Evolutionary conservation across 2,329 filamentous ascomycete genomes (phyloP).

Genomic region (Trichophyton simii): DNA sequence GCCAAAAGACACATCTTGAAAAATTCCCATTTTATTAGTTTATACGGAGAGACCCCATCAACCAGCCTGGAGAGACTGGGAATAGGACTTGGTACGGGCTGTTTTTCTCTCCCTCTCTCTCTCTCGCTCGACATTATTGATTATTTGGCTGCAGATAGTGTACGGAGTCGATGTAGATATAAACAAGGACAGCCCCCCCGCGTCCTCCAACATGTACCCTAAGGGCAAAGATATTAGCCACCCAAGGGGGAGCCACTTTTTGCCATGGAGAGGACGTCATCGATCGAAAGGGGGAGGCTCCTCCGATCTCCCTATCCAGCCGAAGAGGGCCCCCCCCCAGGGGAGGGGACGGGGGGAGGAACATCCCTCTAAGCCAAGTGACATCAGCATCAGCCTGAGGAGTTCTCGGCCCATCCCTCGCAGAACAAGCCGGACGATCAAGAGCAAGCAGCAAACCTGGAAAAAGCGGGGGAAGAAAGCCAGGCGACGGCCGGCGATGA

Average conservation of each 20-base stretch:
- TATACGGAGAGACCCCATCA: too few relatives aligned
- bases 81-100: too few relatives aligned
- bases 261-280: not conserved
- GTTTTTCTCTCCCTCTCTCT: too few relatives aligned
- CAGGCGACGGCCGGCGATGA: not conserved
- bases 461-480: conserved; percentile 2
- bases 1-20: not conserved
- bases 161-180: too few relatives aligned
- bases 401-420: not conserved
- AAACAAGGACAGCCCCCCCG: too few relatives aligned
- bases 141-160: too few relatives aligned
- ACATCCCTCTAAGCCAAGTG: not conserved
- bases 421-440: not conserved
- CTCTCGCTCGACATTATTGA: too few relatives aligned
- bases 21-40: not conserved
- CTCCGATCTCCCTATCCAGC: not conserved
- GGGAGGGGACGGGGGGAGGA: not conserved
- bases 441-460: not conserved
- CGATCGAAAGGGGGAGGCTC: not conserved
- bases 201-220: too few relatives aligned
- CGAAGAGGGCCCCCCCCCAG: not conserved
- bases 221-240: too few relatives aligned
- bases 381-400: not conserved
- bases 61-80: too few relatives aligned
- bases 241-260: not conserved